These are phyloP conservation scores for Rhododendron mucronatum DNA, from an alignment of 148 eudicot genomes.

Conservation along the genomic window DNA sequence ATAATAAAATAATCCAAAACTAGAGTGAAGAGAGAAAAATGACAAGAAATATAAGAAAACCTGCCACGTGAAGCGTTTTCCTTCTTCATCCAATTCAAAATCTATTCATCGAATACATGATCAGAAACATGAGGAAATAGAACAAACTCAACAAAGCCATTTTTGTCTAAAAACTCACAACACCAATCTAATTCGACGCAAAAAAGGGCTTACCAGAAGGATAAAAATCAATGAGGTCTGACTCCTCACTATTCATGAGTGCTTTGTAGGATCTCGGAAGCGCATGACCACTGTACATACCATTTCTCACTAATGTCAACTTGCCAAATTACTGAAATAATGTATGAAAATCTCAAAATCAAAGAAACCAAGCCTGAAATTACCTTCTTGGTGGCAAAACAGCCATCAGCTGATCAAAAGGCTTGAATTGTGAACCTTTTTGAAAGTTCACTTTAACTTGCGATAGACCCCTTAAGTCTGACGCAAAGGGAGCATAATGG, in stretches of 20 bases:
- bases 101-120: conserved; percentile 20
- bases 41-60: conserved; percentile 18
- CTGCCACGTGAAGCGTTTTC: conserved; percentile 62
- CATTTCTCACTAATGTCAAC: background rate
- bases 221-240: conserved; percentile 40
- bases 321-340: background rate
- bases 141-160: background rate
- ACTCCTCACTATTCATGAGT: conserved; percentile 40
- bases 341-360: background rate
- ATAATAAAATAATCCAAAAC: background rate
- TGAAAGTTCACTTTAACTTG: conserved; percentile 32
- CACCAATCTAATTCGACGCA: background rate
- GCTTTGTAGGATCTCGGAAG: conserved; percentile 40
- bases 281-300: conserved; percentile 38
- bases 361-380: background rate
- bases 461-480: conserved; percentile 47
- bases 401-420: conserved; percentile 64
- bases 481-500: conserved; percentile 53
- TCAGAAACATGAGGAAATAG: background rate
- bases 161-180: background rate
- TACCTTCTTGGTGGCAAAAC: conserved; percentile 70
- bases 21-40: background rate
- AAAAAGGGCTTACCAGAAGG: conserved; percentile 32
- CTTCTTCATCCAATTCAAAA: conserved; percentile 53
- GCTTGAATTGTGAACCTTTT: conserved; percentile 43